Conservation (phyloP, 129 eudicot species). For the Glebionis coronaria region DNA sequence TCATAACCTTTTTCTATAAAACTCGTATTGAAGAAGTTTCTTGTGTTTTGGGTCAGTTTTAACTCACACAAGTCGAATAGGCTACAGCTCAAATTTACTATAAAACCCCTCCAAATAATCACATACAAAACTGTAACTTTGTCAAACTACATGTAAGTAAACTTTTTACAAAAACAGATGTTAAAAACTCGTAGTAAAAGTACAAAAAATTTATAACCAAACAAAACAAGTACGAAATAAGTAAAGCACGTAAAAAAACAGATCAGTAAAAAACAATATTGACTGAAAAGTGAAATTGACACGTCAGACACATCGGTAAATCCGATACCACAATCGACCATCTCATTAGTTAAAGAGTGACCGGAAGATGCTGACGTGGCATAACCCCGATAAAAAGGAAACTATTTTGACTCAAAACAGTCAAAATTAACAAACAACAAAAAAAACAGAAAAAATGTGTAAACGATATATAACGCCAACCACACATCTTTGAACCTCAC, state of each 20-base stretch:
- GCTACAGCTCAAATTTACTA: conserved; percentile 9
- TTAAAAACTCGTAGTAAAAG: too few species aligned
- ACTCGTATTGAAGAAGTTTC: conserved; percentile 20
- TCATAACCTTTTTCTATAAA: neutral
- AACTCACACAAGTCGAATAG: neutral
- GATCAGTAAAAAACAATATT: neutral
- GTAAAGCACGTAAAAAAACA: neutral
- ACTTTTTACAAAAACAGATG: too few species aligned
- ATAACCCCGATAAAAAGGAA: neutral
- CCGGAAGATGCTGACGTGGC: conserved; percentile 4
- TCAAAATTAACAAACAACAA: too few species aligned
- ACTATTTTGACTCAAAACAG: neutral
- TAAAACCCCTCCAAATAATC: conserved; percentile 18
- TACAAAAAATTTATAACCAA: too few species aligned
- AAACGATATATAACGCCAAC: too few species aligned
- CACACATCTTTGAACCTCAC: neutral
- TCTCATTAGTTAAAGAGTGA: too few species aligned
- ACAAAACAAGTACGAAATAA: too few species aligned
- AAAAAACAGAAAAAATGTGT: too few species aligned
- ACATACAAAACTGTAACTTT: conserved; percentile 21
- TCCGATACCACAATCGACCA: too few species aligned
- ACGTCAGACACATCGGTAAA: too few species aligned
- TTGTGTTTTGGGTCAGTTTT: conserved; percentile 12
- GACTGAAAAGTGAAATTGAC: too few species aligned
- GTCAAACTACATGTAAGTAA: conserved; percentile 12